Percentiles rank a stretch among this genome's conserved stretches.
Conservation (phyloP, 169 alveolate species). For the Cryptosporidium viatorum region DNA sequence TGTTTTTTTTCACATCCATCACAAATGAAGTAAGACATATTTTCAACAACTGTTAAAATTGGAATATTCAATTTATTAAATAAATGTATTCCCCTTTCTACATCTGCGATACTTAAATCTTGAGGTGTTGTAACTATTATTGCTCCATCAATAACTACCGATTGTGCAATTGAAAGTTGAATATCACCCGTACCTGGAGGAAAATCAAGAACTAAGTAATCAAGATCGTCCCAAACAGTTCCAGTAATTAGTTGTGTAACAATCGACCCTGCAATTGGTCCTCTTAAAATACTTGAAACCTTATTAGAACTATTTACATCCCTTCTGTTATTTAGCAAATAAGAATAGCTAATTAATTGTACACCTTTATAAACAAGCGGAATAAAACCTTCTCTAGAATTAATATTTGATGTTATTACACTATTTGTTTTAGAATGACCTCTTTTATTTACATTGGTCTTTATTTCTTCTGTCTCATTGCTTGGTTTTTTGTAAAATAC, state of each 20-base stretch:
- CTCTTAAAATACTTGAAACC: conserved; percentile 89
- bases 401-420: conserved; percentile 80
- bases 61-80: conserved; percentile 93
- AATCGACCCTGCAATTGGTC: conserved; percentile 94
- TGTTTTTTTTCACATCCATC: conserved; percentile 88
- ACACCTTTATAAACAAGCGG: conserved; percentile 89
- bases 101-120: conserved; percentile 92
- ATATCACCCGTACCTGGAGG: conserved; percentile 99
- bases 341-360: conserved; percentile 89
- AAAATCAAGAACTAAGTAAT: conserved; percentile 96
- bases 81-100: conserved; percentile 93
- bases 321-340: conserved; percentile 54
- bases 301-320: not conserved
- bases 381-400: conserved; percentile 79
- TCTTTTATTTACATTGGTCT: conserved; percentile 1
- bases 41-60: conserved; percentile 92
- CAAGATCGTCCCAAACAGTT: conserved; percentile 98
- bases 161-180: conserved; percentile 94
- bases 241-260: conserved; percentile 89
- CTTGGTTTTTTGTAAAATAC: conserved; percentile 51
- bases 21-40: conserved; percentile 95
- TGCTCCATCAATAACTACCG: conserved; percentile 89
- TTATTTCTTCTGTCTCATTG: conserved; percentile 1
- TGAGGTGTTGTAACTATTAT: conserved; percentile 96
- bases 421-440: conserved; percentile 36